A percentile compares a stretch with the other conserved stretches of the same genome.
These are phyloP conservation scores for Trichoderma asperelloides DNA, from an alignment of 495 filamentous ascomycete genomes.

Conservation along the genomic window DNA sequence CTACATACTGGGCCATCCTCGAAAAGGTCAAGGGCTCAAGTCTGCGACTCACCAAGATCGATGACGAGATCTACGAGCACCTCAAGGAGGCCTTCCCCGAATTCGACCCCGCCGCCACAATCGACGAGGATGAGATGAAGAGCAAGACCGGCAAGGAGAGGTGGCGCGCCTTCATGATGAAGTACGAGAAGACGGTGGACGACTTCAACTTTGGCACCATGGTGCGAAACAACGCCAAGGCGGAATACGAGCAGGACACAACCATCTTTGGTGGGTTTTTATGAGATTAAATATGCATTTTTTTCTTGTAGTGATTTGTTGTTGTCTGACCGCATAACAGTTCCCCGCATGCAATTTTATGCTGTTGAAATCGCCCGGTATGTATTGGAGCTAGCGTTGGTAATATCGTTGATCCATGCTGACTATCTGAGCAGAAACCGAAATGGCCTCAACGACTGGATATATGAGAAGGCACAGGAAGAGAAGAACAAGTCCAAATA, in stretches of 20 bases:
- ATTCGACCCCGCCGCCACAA: slow-evolving; percentile 67
- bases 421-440: slow-evolving; percentile 75
- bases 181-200: slow-evolving; percentile 83
- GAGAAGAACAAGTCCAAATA: slow-evolving; percentile 21
- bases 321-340: slow-evolving; percentile 27
- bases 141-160: slow-evolving; percentile 90
- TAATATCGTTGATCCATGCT: slow-evolving; percentile 39
- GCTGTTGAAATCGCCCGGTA: slow-evolving; percentile 88
- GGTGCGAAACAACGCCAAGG: slow-evolving; percentile 65
- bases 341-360: slow-evolving; percentile 96
- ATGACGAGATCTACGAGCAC: slow-evolving; percentile 87
- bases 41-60: slow-evolving; percentile 82
- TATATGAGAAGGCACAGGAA: slow-evolving; percentile 62
- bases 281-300: not conserved
- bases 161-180: slow-evolving; percentile 92
- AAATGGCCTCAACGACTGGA: slow-evolving; percentile 88
- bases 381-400: not conserved
- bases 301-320: not conserved
- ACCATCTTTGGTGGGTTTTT: slow-evolving; percentile 72
- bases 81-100: slow-evolving; percentile 85
- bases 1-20: slow-evolving; percentile 94
- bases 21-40: slow-evolving; percentile 78
- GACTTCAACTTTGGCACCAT: slow-evolving; percentile 98
- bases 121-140: slow-evolving; percentile 95
- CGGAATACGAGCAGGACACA: slow-evolving; percentile 77